Percentiles rank a stretch among this genome's conserved stretches.
Conservation (phyloP, 2,329 filamentous ascomycete genomes). For the Pseudogymnoascus sp. region DNA sequence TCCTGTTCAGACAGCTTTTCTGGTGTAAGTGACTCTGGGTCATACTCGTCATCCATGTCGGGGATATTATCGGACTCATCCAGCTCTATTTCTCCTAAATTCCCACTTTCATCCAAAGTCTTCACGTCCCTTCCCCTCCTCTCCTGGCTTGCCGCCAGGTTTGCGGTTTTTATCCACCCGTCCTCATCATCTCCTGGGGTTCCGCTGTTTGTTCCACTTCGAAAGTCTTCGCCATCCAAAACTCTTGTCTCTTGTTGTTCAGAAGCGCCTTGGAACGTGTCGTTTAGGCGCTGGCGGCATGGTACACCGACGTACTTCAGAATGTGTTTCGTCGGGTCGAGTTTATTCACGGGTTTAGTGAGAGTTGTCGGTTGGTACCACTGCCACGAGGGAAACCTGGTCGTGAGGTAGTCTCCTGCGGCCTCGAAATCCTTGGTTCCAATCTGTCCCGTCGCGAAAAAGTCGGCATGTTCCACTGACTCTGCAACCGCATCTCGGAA, state of each 20-base stretch:
- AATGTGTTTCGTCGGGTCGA: slow-evolving; percentile 68
- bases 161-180: slow-evolving; percentile 86
- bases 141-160: slow-evolving; percentile 66
- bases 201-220: slow-evolving; percentile 37
- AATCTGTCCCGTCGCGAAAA: slow-evolving; percentile 68
- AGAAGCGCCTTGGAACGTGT: slow-evolving; percentile 84
- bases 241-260: slow-evolving; percentile 75
- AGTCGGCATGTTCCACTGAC: not conserved
- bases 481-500: not conserved
- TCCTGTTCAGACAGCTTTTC: slow-evolving; percentile 43
- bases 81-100: slow-evolving; percentile 67
- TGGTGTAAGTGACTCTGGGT: slow-evolving; percentile 92
- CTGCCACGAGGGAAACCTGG: slow-evolving; percentile 98
- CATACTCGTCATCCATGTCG: slow-evolving; percentile 96
- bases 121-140: slow-evolving; percentile 73
- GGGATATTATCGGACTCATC: slow-evolving; percentile 79
- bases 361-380: slow-evolving; percentile 45
- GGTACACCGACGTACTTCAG: slow-evolving; percentile 91
- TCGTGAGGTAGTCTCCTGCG: slow-evolving; percentile 94
- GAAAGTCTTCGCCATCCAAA: slow-evolving; percentile 63
- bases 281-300: slow-evolving; percentile 83
- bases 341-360: not conserved
- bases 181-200: slow-evolving; percentile 61
- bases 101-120: slow-evolving; percentile 83
- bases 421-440: slow-evolving; percentile 95